Base-by-base conservation (phyloP, 2,329 filamentous ascomycete genomes). In the Colletotrichum plurivorum region DNA sequence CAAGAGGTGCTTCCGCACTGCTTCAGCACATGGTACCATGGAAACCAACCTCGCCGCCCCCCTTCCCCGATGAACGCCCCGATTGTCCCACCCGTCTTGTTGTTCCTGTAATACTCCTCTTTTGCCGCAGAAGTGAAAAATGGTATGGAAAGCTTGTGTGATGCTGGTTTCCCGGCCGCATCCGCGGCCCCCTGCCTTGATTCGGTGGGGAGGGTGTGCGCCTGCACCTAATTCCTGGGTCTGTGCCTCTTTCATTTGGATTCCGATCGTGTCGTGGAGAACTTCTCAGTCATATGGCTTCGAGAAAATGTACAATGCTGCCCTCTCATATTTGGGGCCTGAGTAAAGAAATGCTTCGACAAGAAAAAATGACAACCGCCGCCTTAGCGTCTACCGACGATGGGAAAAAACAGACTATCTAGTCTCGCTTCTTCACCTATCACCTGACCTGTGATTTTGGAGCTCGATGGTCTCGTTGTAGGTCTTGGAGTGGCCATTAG, bases 391-490 rank as follows among this genome's bases (percentile, higher is more conserved):
- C 49, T 62, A 62, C 54, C 60, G 25, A 58, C 61, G 46, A 36
- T 36, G 18, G 43, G 51, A 39, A 60, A 61, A 62, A 61, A 62
- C 36, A 63, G 60, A 58, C 66, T 6, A 46, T 25, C 20, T 36
- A 41, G 48, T 64, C 55, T 22, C 45, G 43, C 18, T 66, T 69
- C 59, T 56, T 74, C 68, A 76, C 71, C 76, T 77, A 71, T 83
- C 78, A 46, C 77, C 75, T 41, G 78, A 78, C 73, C 85, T 86
- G 60, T 82, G 83, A 67, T 79, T 80, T 72, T 88, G 83, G 70
- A 88, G 78, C 75, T 89, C 87, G 72, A 88, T 87, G 45, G 81
- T 79, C 66, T 80, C 75, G 56, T 78, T 78, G 63, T 70, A 63
- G 52, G 79, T 76, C 65, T 83, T 83, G 10, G 75, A 71, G 69